A percentile compares a stretch with the other conserved stretches of the same genome.
These are phyloP conservation scores for Leccinum ochraceum DNA, from an alignment of 768 basidiomycete genomes.

Conservation along the genomic window DNA sequence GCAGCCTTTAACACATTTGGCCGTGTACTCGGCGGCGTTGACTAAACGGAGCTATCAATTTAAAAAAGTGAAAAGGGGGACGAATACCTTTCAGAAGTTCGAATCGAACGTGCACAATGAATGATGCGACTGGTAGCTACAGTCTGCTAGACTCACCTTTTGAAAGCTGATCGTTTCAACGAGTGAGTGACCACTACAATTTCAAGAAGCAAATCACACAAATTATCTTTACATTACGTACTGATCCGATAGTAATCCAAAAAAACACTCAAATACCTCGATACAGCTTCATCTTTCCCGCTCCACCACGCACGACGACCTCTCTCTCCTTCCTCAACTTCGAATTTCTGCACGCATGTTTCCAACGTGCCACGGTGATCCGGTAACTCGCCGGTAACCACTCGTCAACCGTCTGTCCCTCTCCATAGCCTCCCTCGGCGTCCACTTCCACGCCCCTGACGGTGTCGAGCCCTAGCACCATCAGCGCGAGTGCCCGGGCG, in stretches of 20 bases:
- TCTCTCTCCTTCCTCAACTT: constrained; percentile 2
- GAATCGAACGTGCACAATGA: too few relatives aligned
- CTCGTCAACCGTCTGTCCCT: constrained; percentile 23
- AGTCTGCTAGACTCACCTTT: too few relatives aligned
- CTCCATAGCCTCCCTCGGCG: constrained; percentile 23
- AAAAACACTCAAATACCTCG: constrained; percentile 5
- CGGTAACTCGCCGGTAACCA: constrained; percentile 28
- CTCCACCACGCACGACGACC: constrained; percentile 16
- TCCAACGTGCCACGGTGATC: constrained; percentile 17
- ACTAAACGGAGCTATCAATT: neutral
- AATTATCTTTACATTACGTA: neutral
- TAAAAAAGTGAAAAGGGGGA: neutral
- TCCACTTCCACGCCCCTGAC: constrained; percentile 9
- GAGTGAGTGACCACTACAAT: too few relatives aligned
- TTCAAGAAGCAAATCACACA: neutral
- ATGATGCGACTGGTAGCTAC: too few relatives aligned
- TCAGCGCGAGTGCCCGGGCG: constrained; percentile 56
- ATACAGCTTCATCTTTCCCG: constrained; percentile 30
- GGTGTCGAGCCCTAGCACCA: constrained; percentile 50
- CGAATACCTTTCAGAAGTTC: too few relatives aligned
- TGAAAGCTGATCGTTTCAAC: too few relatives aligned
- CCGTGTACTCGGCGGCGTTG: neutral
- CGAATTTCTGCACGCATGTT: constrained; percentile 3
- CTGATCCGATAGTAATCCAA: neutral
- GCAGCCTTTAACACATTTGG: too few relatives aligned